Percentiles rank a stretch among this genome's conserved stretches.
phyloP scores from a whole-genome alignment of 306 rosid species.

The Herpetospermum pedunculosum region DNA sequence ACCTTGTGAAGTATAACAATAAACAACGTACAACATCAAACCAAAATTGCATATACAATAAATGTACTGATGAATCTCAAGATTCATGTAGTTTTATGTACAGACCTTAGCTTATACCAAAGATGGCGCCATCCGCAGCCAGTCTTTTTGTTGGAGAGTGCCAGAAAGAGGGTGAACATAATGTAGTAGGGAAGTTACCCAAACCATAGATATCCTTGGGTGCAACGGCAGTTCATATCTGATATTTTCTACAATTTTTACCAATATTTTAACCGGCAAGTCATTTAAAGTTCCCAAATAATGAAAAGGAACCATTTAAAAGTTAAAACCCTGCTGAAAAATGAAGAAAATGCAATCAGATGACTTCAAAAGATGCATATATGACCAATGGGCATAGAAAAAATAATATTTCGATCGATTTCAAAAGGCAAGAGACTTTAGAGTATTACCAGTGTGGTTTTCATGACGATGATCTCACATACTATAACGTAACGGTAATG shows the following conservation, averaged over 20 bases:
- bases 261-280: background rate
- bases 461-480: background rate
- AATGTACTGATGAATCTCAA: constrained; percentile 8
- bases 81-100: constrained; percentile 11
- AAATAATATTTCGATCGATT: background rate
- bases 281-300: background rate
- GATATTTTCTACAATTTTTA: constrained; percentile 6
- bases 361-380: background rate
- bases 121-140: background rate
- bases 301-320: constrained; percentile 5
- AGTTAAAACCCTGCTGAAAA: background rate
- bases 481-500: constrained; percentile 20
- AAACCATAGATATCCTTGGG: background rate
- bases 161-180: background rate
- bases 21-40: background rate
- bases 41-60: constrained; percentile 11
- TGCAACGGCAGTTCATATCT: background rate
- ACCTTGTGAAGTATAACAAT: background rate
- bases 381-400: background rate
- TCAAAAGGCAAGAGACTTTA: background rate
- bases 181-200: background rate
- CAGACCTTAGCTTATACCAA: background rate
- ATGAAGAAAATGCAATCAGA: constrained; percentile 3
- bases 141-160: background rate
- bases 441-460: background rate